Evolutionary conservation across 2,329 filamentous ascomycete species (phyloP).

Genomic region (Aspergillus floridensis): DNA sequence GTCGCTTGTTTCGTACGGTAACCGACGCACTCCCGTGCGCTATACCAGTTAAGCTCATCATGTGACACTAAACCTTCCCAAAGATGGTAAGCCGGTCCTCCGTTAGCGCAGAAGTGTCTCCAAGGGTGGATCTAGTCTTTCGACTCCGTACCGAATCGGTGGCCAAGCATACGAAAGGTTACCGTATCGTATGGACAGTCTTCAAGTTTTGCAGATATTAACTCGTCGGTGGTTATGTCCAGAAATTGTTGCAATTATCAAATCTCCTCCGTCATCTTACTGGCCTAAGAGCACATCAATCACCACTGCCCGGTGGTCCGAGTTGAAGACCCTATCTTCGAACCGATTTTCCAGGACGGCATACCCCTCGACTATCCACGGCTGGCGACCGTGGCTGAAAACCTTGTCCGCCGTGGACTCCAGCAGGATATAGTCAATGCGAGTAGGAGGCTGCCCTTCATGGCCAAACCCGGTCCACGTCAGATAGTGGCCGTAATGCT

Average conservation of each 20-base stretch:
- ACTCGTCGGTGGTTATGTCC: background rate
- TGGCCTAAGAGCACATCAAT: slow-evolving; percentile 43
- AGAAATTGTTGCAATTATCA: background rate
- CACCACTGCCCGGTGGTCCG: slow-evolving; percentile 58
- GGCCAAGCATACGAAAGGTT: background rate
- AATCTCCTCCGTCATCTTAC: background rate
- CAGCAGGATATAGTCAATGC: slow-evolving; percentile 56
- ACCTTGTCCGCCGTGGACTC: slow-evolving; percentile 25
- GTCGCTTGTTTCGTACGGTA: slow-evolving; percentile 8
- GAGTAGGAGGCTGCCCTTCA: slow-evolving; percentile 35
- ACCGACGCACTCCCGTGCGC: slow-evolving; percentile 5
- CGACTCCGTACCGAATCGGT: background rate
- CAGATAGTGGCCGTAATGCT: slow-evolving; percentile 50
- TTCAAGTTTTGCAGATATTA: background rate
- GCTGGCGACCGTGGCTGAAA: slow-evolving; percentile 11
- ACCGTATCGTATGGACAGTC: background rate
- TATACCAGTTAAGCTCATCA: slow-evolving; percentile 7
- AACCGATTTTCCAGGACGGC: slow-evolving; percentile 54
- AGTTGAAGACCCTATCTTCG: slow-evolving; percentile 54
- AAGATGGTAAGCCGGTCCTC: background rate
- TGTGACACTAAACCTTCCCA: slow-evolving; percentile 9
- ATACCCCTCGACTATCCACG: slow-evolving; percentile 49
- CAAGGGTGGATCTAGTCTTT: slow-evolving; percentile 7
- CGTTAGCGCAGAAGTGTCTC: background rate
- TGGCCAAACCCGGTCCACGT: slow-evolving; percentile 57